A percentile compares a stretch with the other conserved stretches of the same genome.
These are phyloP conservation scores for Alternaria ventricosa DNA, from an alignment of 2,329 filamentous ascomycete genomes.

Conservation along the genomic window DNA sequence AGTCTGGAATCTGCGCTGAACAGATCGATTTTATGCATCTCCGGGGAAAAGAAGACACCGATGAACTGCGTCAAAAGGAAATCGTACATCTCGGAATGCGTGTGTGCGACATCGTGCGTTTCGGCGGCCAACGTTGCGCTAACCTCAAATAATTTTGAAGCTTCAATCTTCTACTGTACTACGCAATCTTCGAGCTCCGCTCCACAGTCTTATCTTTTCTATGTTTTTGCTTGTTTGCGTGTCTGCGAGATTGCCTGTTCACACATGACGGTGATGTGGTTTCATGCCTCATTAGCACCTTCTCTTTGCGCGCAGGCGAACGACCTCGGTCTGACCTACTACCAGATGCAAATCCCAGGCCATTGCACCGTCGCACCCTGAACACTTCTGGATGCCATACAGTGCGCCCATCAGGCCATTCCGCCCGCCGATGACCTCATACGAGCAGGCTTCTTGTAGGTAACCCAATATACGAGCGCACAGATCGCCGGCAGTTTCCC, in stretches of 20 bases:
- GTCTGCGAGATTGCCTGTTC: background rate
- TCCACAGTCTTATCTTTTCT: background rate
- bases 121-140: background rate
- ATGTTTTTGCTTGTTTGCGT: background rate
- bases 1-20: background rate
- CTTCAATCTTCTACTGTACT: background rate
- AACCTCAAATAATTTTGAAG: background rate
- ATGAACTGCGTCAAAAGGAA: background rate
- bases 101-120: background rate
- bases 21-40: background rate
- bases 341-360: background rate
- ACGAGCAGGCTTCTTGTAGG: background rate
- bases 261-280: background rate
- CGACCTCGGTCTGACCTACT: background rate
- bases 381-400: background rate
- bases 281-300: background rate
- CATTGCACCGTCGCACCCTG: background rate
- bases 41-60: background rate
- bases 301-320: background rate
- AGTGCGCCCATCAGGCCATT: background rate
- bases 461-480: conserved; percentile 6
- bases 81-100: background rate
- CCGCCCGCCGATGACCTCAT: background rate
- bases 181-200: background rate
- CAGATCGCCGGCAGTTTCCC: conserved; percentile 19